Base-by-base conservation (phyloP, 305 asterid species). In the Vinca major region DNA sequence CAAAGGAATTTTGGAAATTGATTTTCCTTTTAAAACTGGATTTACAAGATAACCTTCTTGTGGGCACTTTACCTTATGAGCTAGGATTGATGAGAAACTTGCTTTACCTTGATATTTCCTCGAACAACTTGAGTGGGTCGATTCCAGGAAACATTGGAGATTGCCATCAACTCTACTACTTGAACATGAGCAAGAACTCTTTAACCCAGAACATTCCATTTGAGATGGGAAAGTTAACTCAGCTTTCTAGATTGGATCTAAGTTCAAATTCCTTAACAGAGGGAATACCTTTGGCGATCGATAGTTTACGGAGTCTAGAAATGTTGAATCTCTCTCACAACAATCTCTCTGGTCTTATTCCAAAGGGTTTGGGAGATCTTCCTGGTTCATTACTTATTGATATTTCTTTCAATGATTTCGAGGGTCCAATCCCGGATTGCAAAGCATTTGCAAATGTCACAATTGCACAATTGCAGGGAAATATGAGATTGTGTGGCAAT, bases 121-220 rank as follows among this genome's bases (percentile, higher is more conserved):
- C 62, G 5, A 72, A 72, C 41, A 12, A 9, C 48, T 65, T 72
- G 16, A 64, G 13, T 10, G 75, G 71, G 9, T n/a, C 58, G 7
- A 40, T 65, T 26, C 75, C 65, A 2, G 13, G 48, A 9, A 37
- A 0, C 4, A 21, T 74, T 7, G 65, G 73, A 36, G 55, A 54
- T 52, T 62, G 65, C 66, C 21, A 4, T 40, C 63, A 71, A 26
- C 36, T 80, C 7, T 2, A 67, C 19, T 14, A 66, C 47, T 74
- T 79, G 49, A 76, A 81, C 16, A 70, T 78, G 62, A 81, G 83
- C 66, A 56, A 64, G 26, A 81, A 81, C 64, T 13, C 1, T 0
- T 62, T 74, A 1, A 52, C 48, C 9, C 62, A 62, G 7, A 63
- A 26, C 20, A 55, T 74, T 33, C 78, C 51, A 11, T 13, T 8